phyloP scores from a whole-genome alignment of 371 early-diverging fungal genomes.

The Fennellomyces sp. region DNA sequence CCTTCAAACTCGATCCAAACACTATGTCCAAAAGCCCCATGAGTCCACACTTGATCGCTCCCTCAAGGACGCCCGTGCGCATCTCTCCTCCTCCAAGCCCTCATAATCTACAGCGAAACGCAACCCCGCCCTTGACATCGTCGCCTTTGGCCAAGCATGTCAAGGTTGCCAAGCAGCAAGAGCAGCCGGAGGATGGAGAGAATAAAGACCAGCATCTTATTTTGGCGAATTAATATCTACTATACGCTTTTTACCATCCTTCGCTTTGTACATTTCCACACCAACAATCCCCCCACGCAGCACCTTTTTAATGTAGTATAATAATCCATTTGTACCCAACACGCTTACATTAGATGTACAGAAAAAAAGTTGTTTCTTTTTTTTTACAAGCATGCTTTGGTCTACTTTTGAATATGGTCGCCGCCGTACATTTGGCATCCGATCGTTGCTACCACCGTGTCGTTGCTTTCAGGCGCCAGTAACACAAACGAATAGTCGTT shows the following conservation, averaged over 20 bases:
- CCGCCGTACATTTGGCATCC: constrained; percentile 3
- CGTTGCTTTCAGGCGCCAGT: constrained; percentile 4
- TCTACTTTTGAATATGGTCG: constrained; percentile 5
- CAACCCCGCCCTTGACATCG: constrained; percentile 18
- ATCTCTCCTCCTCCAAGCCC: constrained; percentile 61
- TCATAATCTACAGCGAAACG: constrained; percentile 27
- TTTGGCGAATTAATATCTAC: constrained; percentile 16
- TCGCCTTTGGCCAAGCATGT: constrained; percentile 24
- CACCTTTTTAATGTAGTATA: not conserved
- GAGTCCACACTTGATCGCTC: constrained; percentile 20
- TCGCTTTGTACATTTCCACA: not conserved
- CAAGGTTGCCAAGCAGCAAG: constrained; percentile 9
- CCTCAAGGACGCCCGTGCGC: constrained; percentile 40
- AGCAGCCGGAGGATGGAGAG: constrained; percentile 11
- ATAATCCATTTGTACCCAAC: too few species aligned
- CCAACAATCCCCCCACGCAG: not conserved
- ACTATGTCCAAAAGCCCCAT: constrained; percentile 13
- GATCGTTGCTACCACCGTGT: not conserved
- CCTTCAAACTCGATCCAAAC: constrained; percentile 39
- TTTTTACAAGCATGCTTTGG: not conserved
- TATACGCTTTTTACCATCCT: not conserved
- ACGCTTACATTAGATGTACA: not conserved
- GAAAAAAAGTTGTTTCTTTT: not conserved
- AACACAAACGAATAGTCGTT: constrained; percentile 21
- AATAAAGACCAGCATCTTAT: constrained; percentile 7